Percentiles rank a stretch among this genome's conserved stretches.
These are phyloP conservation scores for Thelonectria rubi DNA, from an alignment of 2,329 filamentous ascomycete species.

Conservation along the genomic window DNA sequence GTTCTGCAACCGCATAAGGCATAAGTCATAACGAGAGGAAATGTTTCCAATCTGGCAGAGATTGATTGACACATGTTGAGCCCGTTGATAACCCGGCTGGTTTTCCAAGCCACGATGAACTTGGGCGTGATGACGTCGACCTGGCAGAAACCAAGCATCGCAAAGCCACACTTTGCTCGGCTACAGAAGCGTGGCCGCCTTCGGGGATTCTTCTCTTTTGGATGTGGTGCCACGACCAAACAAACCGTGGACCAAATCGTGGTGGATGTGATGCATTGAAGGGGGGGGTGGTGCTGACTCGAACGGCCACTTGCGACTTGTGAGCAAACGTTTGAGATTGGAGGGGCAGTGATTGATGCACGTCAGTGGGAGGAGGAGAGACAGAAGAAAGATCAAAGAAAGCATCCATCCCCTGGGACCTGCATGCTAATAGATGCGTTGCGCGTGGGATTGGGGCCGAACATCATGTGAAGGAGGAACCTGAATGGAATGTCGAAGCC, in stretches of 20 bases:
- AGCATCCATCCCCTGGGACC: neutral
- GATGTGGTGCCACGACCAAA: conserved; percentile 5
- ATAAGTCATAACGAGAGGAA: no score
- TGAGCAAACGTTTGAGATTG: neutral
- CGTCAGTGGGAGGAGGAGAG: neutral
- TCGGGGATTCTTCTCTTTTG: conserved; percentile 12
- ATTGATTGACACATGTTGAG: no score
- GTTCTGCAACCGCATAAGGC: no score
- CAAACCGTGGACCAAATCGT: neutral
- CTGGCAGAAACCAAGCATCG: neutral
- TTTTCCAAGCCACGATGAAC: no score
- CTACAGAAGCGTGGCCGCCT: conserved; percentile 12
- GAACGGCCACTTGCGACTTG: neutral
- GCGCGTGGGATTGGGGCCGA: no score
- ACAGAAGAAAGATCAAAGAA: neutral
- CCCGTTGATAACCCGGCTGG: no score
- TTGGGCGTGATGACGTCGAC: conserved; percentile 31
- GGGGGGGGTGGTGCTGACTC: neutral
- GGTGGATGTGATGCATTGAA: neutral
- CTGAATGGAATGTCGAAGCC: conserved; percentile 1
- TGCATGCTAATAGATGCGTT: neutral
- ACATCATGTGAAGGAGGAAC: conserved; percentile 1
- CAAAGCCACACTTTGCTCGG: conserved; percentile 17
- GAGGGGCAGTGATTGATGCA: neutral
- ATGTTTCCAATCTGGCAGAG: no score